Conservation (phyloP, 2,329 filamentous ascomycete genomes). For the Seiridium unicorne region DNA sequence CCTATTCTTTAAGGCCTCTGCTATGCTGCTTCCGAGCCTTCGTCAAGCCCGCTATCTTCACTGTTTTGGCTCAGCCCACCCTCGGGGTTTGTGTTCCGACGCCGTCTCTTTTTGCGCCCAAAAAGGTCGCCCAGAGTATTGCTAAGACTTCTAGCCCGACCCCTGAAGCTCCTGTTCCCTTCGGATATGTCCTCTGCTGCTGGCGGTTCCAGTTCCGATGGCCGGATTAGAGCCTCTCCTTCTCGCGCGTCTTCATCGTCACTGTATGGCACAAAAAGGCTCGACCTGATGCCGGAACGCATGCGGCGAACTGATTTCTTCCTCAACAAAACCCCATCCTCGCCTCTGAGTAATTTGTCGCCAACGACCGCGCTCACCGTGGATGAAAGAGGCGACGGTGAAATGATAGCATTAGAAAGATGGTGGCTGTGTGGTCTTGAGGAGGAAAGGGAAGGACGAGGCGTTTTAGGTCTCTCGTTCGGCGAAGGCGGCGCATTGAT, state of each 20-base stretch:
- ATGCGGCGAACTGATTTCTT: conserved; percentile 45
- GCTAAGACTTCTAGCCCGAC: conserved; percentile 37
- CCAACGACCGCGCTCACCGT: conserved; percentile 58
- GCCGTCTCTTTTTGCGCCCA: conserved; percentile 23
- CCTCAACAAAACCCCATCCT: conserved; percentile 36
- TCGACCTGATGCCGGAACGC: conserved; percentile 50
- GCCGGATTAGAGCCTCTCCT: conserved; percentile 19
- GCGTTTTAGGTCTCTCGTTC: conserved; percentile 26
- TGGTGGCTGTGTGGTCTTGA: conserved; percentile 35
- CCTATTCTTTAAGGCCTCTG: not conserved
- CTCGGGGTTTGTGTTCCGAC: conserved; percentile 25
- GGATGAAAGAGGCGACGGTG: conserved; percentile 58
- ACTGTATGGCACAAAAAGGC: conserved; percentile 51
- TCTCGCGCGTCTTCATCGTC: conserved; percentile 28
- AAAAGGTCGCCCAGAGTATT: conserved; percentile 36
- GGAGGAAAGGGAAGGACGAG: conserved; percentile 27
- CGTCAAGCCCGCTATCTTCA: conserved; percentile 8
- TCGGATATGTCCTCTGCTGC: conserved; percentile 15
- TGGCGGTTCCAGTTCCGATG: conserved; percentile 15
- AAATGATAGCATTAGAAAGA: conserved; percentile 50
- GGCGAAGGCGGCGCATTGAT: conserved; percentile 19
- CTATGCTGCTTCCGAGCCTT: not conserved
- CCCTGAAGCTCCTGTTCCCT: conserved; percentile 22
- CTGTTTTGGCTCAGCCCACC: conserved; percentile 11
- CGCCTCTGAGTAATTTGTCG: conserved; percentile 50